Base-by-base conservation (phyloP, 75 land plant species). In the Sequoia sempervirens region DNA sequence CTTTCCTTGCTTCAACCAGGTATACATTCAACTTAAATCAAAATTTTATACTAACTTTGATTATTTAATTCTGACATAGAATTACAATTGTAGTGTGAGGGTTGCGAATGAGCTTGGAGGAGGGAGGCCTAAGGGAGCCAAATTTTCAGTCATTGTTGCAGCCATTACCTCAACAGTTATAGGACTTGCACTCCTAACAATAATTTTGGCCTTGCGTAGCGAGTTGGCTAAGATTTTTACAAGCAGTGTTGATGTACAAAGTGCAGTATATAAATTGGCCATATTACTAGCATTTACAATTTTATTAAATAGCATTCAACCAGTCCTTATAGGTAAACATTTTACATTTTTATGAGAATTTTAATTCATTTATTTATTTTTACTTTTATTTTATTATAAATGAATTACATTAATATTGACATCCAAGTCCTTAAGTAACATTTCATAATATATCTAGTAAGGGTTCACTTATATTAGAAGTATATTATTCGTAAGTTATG, bases 171-270 rank as follows among this genome's bases (percentile, higher is more conserved):
- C 76, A 1, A 5, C 38, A 34, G 17, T 38, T 36, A 17, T 37
- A 34, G 76, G 76, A 74, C 17, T 74, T 38, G 2, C 84, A 50
- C 15, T 50, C 2, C 13, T 50, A 50, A 2, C 13, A 13, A 13
- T 50, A 1, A 50, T 50, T 50, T 5, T 87, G 2, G 52, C 64
- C n/a, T 28, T 81, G 5, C 83, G 80, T 8, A 85, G 70, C 64
- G 81, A 86, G 38, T 28, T 86, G 18, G 88, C 84, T 15, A 30
- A 23, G 47, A 80, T 83, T 18, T 87, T 87, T 72, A 87, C 79
- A 46, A 40, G 85, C 12, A 87, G 86, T 64, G 43, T 40, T 32
- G 84, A 40, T 38, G 80, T 85, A 30, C n/a, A 80, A 18, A 26
- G 20, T 15, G 14, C 17, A 23, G 75, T 87, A 5, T 38, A 83